Evolutionary conservation across 2,329 filamentous ascomycete species (phyloP).

Genomic region (Coniochaeta sp.): DNA sequence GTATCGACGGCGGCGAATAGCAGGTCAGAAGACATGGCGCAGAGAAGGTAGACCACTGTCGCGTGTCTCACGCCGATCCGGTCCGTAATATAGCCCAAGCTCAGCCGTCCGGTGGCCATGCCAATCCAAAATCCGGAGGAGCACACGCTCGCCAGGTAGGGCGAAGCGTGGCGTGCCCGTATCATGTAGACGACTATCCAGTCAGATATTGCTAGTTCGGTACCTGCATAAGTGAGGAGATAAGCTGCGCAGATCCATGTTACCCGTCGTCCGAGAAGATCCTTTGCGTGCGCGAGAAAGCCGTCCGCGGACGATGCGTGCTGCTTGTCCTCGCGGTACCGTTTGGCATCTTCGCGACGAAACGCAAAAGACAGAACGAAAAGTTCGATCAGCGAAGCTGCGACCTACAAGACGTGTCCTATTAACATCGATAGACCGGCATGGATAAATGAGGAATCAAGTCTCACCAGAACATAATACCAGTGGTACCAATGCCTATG

Average conservation of each 20-base stretch:
- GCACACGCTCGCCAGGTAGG: slow-evolving; percentile 27
- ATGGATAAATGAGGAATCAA: no score
- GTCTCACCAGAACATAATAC: no score
- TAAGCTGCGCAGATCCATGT: slow-evolving; percentile 33
- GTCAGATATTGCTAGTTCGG: slow-evolving; percentile 33
- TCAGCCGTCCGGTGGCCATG: slow-evolving; percentile 33
- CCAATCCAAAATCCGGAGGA: slow-evolving; percentile 36
- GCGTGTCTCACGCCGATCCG: no score
- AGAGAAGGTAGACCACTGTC: no score
- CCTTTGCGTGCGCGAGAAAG: slow-evolving; percentile 3
- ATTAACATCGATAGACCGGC: no score
- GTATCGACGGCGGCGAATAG: no score
- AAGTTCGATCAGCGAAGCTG: no score
- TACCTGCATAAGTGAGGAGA: slow-evolving; percentile 35
- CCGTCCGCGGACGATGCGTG: not conserved
- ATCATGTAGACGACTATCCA: slow-evolving; percentile 38
- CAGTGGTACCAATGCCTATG: no score
- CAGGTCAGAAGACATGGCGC: no score
- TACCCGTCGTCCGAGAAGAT: slow-evolving; percentile 23
- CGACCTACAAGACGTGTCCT: no score
- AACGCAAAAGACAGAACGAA: slow-evolving; percentile 23
- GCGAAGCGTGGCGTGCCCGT: slow-evolving; percentile 26
- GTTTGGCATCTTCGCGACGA: slow-evolving; percentile 11
- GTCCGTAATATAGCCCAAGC: no score
- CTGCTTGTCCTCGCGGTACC: not conserved